Percentiles rank a stretch among this genome's conserved stretches.
These are phyloP conservation scores for Cytospora schulzeri DNA, from an alignment of 2,329 filamentous ascomycete species.

Conservation along the genomic window DNA sequence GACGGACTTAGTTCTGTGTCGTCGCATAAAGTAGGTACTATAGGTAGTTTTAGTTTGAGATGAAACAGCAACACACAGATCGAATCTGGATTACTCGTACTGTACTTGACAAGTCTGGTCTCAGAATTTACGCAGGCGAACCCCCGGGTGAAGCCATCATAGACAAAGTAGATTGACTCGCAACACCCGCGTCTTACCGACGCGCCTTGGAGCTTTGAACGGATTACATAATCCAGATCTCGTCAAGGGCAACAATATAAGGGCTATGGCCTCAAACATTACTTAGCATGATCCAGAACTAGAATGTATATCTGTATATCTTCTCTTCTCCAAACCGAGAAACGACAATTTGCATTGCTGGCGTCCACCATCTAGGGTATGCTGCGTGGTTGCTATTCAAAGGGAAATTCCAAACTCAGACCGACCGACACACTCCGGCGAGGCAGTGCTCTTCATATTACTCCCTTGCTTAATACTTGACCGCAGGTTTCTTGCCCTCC, in stretches of 20 bases:
- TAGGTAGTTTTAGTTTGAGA: no score
- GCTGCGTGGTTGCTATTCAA: background rate
- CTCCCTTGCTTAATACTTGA: slow-evolving; percentile 11
- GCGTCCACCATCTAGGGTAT: background rate
- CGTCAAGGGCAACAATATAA: no score
- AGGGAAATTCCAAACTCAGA: background rate
- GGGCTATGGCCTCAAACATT: no score
- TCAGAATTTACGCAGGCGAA: background rate
- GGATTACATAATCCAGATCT: background rate
- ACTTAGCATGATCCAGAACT: no score
- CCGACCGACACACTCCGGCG: background rate
- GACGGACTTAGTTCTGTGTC: background rate
- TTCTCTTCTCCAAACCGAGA: background rate
- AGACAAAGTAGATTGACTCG: background rate
- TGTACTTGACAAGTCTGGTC: background rate
- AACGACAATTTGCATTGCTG: background rate
- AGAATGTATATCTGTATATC: no score
- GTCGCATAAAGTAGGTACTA: background rate
- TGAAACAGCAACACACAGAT: no score
- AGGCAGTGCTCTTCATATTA: background rate
- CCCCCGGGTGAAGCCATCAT: background rate
- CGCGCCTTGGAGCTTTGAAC: background rate
- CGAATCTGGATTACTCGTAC: background rate
- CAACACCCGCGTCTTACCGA: background rate
- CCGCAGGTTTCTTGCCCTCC: slow-evolving; percentile 23